A percentile compares a stretch with the other conserved stretches of the same genome.
Evolutionary conservation across 495 filamentous ascomycete species (phyloP).

Genomic region (Neurospora sublineolata): DNA sequence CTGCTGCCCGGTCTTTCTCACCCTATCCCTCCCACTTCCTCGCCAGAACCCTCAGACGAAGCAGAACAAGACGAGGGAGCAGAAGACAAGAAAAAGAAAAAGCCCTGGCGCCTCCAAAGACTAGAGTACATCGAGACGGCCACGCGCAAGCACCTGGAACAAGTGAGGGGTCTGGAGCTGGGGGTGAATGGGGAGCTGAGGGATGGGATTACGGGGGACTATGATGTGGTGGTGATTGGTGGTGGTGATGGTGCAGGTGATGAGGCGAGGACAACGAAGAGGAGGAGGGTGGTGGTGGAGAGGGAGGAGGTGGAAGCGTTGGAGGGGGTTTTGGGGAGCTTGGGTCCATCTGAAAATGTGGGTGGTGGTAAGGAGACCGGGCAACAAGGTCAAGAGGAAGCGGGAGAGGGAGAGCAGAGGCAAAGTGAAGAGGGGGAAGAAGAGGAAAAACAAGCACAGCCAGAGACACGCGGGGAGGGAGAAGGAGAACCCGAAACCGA

Average conservation of each 20-base stretch:
- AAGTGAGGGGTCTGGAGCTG: conserved; percentile 42
- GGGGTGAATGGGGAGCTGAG: conserved; percentile 43
- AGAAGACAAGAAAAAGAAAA: conserved; percentile 22
- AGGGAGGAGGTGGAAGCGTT: conserved; percentile 42
- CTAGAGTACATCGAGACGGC: conserved; percentile 68
- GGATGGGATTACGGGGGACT: conserved; percentile 32
- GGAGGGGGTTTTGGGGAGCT: conserved; percentile 33
- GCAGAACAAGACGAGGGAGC: conserved; percentile 13
- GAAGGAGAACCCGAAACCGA: not conserved
- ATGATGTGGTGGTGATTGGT: conserved; percentile 24
- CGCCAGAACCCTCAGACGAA: not conserved
- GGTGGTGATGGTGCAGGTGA: conserved; percentile 42
- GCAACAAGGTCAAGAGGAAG: not conserved
- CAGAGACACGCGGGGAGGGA: not conserved
- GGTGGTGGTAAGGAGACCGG: not conserved
- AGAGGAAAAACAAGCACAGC: not conserved
- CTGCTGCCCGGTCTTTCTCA: conserved; percentile 43
- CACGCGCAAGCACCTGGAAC: conserved; percentile 44
- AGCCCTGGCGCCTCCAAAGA: conserved; percentile 46
- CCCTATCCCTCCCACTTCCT: conserved; percentile 13
- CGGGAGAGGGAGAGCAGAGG: not conserved
- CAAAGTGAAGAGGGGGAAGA: not conserved
- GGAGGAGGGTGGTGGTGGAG: conserved; percentile 19
- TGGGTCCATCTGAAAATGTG: conserved; percentile 21
- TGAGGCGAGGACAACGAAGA: conserved; percentile 24